Conservation (phyloP, 2,329 filamentous ascomycete genomes). For the Ophiosphaerella korrae region DNA sequence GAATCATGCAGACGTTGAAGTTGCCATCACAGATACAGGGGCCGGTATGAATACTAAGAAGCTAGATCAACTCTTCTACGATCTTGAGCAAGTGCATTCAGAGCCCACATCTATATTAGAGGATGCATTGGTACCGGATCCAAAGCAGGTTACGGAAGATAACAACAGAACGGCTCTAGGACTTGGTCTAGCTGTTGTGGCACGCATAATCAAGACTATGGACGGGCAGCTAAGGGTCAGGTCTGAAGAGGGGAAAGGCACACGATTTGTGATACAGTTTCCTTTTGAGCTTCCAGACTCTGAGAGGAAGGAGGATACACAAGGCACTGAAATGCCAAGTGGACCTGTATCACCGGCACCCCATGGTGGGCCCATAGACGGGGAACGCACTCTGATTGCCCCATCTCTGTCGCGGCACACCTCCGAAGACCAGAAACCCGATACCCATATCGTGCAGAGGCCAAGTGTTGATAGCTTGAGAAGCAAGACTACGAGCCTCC, state of each 20-base stretch:
- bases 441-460: conserved; percentile 18
- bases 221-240: conserved; percentile 84
- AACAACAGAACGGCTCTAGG: conserved; percentile 64
- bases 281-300: conserved; percentile 70
- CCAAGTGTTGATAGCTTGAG: conserved; percentile 51
- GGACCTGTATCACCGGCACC: conserved; percentile 29
- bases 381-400: conserved; percentile 67
- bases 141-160: conserved; percentile 36
- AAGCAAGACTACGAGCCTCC: conserved; percentile 54
- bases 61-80: conserved; percentile 65
- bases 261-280: conserved; percentile 79
- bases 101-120: conserved; percentile 35
- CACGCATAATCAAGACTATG: conserved; percentile 86
- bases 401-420: conserved; percentile 31
- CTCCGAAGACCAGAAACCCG: conserved; percentile 14
- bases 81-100: conserved; percentile 67
- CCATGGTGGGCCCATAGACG: conserved; percentile 28
- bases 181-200: conserved; percentile 85
- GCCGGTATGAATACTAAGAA: conserved; percentile 64
- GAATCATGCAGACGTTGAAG: conserved; percentile 69
- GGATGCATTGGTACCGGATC: conserved; percentile 38
- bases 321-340: conserved; percentile 14
- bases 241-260: conserved; percentile 81
- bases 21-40: conserved; percentile 78
- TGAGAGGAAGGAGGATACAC: conserved; percentile 11